Conservation (phyloP, 345 rosid species). For the Eucalyptus erythrocorys region DNA sequence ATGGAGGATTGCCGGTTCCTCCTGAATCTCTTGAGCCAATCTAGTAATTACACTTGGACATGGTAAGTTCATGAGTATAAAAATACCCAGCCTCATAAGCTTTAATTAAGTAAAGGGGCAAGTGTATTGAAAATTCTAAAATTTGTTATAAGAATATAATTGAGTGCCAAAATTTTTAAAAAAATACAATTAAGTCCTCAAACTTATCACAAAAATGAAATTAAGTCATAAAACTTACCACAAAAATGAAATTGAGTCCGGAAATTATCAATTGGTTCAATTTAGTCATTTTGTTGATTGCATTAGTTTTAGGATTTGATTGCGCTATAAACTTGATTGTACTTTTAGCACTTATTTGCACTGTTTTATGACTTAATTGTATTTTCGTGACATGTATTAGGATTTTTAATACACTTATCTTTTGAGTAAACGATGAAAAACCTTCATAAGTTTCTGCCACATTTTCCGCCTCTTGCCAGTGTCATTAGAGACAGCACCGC, state of each 20-base stretch:
- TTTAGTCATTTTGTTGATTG: too few species aligned
- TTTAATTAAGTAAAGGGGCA: not conserved
- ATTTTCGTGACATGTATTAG: fast-evolving
- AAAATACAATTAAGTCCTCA: fast-evolving
- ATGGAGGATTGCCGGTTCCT: slow-evolving; percentile 11
- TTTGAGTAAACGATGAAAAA: not conserved
- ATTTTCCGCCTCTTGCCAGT: not conserved
- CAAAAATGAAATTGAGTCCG: fast-evolving
- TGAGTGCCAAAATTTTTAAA: too few species aligned
- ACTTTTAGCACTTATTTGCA: not conserved
- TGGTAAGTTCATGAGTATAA: slow-evolving; percentile 6
- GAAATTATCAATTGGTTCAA: too few species aligned
- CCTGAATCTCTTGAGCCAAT: not conserved
- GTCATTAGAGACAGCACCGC: slow-evolving; percentile 8
- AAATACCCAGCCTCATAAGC: not conserved
- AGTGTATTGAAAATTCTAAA: not conserved
- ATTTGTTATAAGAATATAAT: too few species aligned
- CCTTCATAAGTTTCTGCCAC: not conserved
- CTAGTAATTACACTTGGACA: slow-evolving; percentile 14
- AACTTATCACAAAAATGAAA: too few species aligned
- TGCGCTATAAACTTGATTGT: fast-evolving
- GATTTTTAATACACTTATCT: too few species aligned
- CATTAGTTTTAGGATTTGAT: too few species aligned
- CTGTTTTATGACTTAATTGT: fast-evolving
- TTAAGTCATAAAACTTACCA: too few species aligned